These are phyloP conservation scores for Rhodosporidiobolus odoratus DNA, from an alignment of 768 basidiomycete genomes.

Conservation along the genomic window DNA sequence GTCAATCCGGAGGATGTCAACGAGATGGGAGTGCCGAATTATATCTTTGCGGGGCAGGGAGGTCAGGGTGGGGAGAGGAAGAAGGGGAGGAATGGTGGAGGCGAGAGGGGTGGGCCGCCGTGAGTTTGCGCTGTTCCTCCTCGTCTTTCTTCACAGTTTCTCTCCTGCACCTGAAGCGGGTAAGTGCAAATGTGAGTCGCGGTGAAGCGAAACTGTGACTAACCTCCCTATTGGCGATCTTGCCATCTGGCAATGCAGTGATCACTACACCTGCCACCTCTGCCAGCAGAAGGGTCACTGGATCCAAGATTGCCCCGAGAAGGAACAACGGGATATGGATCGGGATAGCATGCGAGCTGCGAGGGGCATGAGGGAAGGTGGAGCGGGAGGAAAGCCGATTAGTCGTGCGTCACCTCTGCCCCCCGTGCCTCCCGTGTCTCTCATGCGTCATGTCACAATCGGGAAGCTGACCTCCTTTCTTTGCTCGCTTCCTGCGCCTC, in stretches of 20 bases:
- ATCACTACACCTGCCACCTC: conserved; percentile 73
- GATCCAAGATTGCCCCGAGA: conserved; percentile 70
- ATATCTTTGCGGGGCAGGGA: conserved; percentile 42
- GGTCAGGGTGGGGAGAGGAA: conserved; percentile 37
- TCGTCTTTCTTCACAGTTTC: background rate
- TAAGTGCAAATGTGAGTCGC: too few relatives aligned
- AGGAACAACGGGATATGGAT: conserved; percentile 30
- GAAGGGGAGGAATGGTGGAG: conserved; percentile 5
- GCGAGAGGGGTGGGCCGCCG: conserved; percentile 49
- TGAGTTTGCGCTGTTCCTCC: conserved; percentile 2
- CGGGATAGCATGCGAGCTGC: conserved; percentile 46
- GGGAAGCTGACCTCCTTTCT: background rate
- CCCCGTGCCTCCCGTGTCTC: background rate
- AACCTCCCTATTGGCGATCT: too few relatives aligned
- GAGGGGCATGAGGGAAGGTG: conserved; percentile 48
- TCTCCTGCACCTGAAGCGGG: too few relatives aligned
- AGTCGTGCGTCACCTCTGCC: conserved; percentile 57
- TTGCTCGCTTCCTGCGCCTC: background rate
- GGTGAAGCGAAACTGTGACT: too few relatives aligned
- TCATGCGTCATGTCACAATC: too few relatives aligned
- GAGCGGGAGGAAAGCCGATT: conserved; percentile 64
- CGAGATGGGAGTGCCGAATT: conserved; percentile 42
- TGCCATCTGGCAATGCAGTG: too few relatives aligned
- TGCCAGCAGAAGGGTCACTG: conserved; percentile 68
- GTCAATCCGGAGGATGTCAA: conserved; percentile 38